phyloP scores from a whole-genome alignment of 2,329 filamentous ascomycete genomes.

The Magnaporthiopsis rhizophila region DNA sequence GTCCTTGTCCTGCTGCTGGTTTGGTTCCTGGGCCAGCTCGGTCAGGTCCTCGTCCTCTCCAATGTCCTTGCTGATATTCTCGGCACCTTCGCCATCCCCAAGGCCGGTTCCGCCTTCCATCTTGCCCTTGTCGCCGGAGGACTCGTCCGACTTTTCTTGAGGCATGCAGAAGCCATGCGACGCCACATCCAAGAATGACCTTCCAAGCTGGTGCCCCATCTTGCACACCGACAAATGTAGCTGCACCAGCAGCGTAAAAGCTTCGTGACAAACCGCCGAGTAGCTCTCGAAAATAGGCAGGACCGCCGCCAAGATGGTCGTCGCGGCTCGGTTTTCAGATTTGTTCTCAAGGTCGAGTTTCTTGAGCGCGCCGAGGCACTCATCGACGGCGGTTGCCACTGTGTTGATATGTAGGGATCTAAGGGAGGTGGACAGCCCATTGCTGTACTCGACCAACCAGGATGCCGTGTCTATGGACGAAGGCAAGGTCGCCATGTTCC shows the following conservation, averaged over 20 bases:
- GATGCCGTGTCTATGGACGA: slow-evolving; percentile 50
- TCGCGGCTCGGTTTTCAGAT: slow-evolving; percentile 34
- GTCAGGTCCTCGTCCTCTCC: slow-evolving; percentile 87
- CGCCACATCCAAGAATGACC: slow-evolving; percentile 70
- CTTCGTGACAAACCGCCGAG: slow-evolving; percentile 47
- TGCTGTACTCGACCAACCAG: slow-evolving; percentile 54
- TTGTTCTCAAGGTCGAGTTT: slow-evolving; percentile 29
- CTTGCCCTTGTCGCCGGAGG: slow-evolving; percentile 64
- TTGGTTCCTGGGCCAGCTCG: slow-evolving; percentile 80
- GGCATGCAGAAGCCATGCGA: slow-evolving; percentile 88
- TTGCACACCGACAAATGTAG: slow-evolving; percentile 66
- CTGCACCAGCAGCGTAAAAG: slow-evolving; percentile 49
- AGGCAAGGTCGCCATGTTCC: slow-evolving; percentile 45
- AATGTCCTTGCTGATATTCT: slow-evolving; percentile 97
- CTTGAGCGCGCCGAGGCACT: slow-evolving; percentile 29
- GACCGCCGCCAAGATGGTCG: slow-evolving; percentile 51
- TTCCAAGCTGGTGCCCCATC: slow-evolving; percentile 67
- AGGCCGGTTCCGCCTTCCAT: slow-evolving; percentile 88
- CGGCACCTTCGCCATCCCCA: slow-evolving; percentile 87
- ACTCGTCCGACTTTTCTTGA: slow-evolving; percentile 67
- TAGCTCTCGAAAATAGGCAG: slow-evolving; percentile 73
- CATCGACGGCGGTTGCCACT: slow-evolving; percentile 35
- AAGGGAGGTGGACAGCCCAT: slow-evolving; percentile 43
- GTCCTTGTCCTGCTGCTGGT: slow-evolving; percentile 53
- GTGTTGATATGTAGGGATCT: slow-evolving; percentile 51